Base-by-base conservation (phyloP, 2,329 filamentous ascomycete genomes). In the Lachnellula subtilissima region DNA sequence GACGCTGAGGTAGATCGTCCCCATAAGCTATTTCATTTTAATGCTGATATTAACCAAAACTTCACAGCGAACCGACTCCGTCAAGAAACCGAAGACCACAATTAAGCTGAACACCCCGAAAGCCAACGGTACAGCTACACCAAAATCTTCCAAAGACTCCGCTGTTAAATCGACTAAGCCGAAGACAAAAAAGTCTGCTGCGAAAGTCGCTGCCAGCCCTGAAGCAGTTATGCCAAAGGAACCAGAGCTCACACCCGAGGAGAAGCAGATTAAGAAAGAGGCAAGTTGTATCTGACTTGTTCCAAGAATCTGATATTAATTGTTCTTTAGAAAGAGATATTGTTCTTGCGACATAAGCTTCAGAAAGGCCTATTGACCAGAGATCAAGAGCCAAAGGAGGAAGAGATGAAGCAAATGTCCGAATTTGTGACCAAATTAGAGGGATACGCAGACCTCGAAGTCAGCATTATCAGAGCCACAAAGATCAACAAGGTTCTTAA, bases 401-500 rank as follows among this genome's bases (percentile, higher is more conserved):
- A 91, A 7, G 89, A 93, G 65, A 92, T 93, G 88, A 77, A 83
- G 60, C 75, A 77, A 48, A 91, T 94, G 86, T 86, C 86, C 4
- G 86, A 89, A 17, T 90, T 86, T 67, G 78, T 95, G 55, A 81
- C 79, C 32, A 90, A 95, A 72, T 82, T 99, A 5, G 94, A 99
- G 74, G 82, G 79, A 7, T 87, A 84, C 78, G 76, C 83, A 1
- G 89, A 96, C 62, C 82, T 97, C 4, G 93, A 97, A 70, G 90
- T 89, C 32, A 85, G 85, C 63, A 94, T 97, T 65, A 96, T 97
- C 67, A 85, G 89, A 61, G 79, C 77, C 14, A 99, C 94, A 60
- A 99, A 97, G 80, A 97, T 99, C 74, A 93, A 97, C 83, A 99
- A 99, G 77, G 93, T 99, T 11, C 81, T 99, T 55, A 96, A 95